Base-by-base conservation (phyloP, 805 yeast genomes). In the Yamadazyma akitaensis region DNA sequence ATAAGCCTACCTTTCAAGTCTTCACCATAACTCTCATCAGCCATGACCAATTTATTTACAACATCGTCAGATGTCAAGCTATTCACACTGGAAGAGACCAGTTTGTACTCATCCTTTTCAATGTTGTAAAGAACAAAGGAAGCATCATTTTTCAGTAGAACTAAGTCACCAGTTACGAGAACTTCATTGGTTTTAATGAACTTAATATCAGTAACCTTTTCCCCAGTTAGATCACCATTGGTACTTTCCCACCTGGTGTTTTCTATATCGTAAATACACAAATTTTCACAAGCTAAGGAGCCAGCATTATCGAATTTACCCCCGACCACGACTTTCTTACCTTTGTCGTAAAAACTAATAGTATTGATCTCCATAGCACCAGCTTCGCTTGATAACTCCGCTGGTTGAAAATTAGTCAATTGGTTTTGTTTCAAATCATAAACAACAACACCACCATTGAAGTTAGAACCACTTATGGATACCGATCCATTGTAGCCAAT, bases 221-320 rank as follows among this genome's bases (percentile, higher is more conserved):
- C 96, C 9, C 64, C 53, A 2, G 77, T 44, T 6, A 72, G 57
- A 11, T 46, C 50, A 28, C 52, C 39, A 3, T 60, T 47, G 3
- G 80, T 77, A 48, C 57, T 67, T 7, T 65, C 63, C 87, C 96
- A 84, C 17, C 82, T 66, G 0, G 77, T 67, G 28, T 72, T 68
- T 3, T 64, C 59, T 50, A 81, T 61, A 55, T 84, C 83, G 59
- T 79, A 88, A 31, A 84, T 65, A 61, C 97, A 90, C 32, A 91
- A 63, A 1, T 80, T 75, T 2, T 70, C 61, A 63, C 96, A 90
- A 21, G 66, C 62, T 28, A 76, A 64, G 4, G 79, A 67, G 0
- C 85, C 83, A 1, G 86, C 82, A 17, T 70, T 60, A 17, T 72
- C 75, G 59, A 87, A 89, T 37, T 76, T 71, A 19, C 97, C 97